A percentile compares a stretch with the other conserved stretches of the same genome.
These are phyloP conservation scores for Laguncularia racemosa DNA, from an alignment of 345 rosid species.

Conservation along the genomic window DNA sequence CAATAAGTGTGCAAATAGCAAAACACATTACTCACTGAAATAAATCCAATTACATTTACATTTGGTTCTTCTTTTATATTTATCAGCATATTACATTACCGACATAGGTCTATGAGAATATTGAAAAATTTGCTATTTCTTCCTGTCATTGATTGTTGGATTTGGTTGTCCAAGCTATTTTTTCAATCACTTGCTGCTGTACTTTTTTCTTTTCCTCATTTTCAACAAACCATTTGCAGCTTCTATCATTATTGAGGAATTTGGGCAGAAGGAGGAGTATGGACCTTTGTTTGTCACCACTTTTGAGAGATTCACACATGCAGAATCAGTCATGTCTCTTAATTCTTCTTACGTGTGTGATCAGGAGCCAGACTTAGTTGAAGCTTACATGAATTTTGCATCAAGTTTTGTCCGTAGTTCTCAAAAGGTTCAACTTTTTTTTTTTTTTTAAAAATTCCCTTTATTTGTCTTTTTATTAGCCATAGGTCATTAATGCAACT, in stretches of 20 bases:
- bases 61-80: too few species aligned
- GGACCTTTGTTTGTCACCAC: conserved; percentile 67
- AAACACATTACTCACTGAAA: too few species aligned
- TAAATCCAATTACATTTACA: too few species aligned
- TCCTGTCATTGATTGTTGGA: too few species aligned
- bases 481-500: too few species aligned
- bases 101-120: too few species aligned
- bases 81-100: too few species aligned
- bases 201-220: conserved; percentile 1
- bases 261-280: conserved; percentile 77
- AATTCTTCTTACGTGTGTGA: conserved; percentile 91
- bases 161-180: too few species aligned
- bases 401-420: conserved; percentile 63
- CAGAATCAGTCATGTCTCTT: conserved; percentile 74
- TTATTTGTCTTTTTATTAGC: too few species aligned
- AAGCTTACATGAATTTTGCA: conserved; percentile 88
- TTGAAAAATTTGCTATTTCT: too few species aligned
- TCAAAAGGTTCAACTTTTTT: conserved; percentile 51
- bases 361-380: conserved; percentile 97
- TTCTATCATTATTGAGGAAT: conserved; percentile 84
- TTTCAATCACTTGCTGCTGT: too few species aligned
- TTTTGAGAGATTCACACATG: conserved; percentile 78
- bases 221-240: conserved; percentile 33
- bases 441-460: neutral
- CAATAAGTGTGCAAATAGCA: too few species aligned